Base-by-base conservation (phyloP, 129 eudicot species). In the Centella asiatica region DNA sequence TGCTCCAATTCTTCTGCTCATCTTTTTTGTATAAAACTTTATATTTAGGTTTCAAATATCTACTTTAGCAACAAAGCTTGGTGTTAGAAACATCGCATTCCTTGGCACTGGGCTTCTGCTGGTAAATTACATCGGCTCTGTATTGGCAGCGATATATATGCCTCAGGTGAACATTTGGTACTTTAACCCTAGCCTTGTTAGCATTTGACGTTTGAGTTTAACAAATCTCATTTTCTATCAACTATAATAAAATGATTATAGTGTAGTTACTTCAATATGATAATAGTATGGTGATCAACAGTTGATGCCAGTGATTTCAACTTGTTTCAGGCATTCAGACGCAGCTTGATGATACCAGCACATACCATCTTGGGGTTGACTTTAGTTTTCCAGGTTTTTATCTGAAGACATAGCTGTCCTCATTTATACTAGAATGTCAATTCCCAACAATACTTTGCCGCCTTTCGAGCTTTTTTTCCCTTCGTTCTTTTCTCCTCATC, bases 51-150 rank as follows among this genome's bases (percentile, higher is more conserved):
- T 87, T 80, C 86, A 92, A 72, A 92, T 92, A 60, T 87, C 96
- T 62, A 92, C 99, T 48, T 71, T 92, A 55, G 99, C 99, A 68
- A 92, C 99, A 61, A 92, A 87, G 82, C 96, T 92, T 67, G 99
- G 99, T 51, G 99, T 92, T 50, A 75, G 89, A 78, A 92, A 92
- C 62, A 92, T 92, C 68, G 85, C 96, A 19, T 74, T 92, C 63
- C 87, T 92, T 54, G 99, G 96, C 57, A 77, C 99, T 2, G 96
- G 96, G 40, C 94, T 92, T 71, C 74, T 92, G 72, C 77, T 92
- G 75, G 51, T 85, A 77, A 92, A 92, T 73, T 92, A 87, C 72
- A 72, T 92, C 40, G 90, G 96, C 49, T 74, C 99, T 26, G 53
- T 92, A 29, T 51, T 68, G 56, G 99, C 90, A 65, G 96, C 99